Conservation (phyloP, 2,329 filamentous ascomycete genomes). For the Ascomycota sp. region DNA sequence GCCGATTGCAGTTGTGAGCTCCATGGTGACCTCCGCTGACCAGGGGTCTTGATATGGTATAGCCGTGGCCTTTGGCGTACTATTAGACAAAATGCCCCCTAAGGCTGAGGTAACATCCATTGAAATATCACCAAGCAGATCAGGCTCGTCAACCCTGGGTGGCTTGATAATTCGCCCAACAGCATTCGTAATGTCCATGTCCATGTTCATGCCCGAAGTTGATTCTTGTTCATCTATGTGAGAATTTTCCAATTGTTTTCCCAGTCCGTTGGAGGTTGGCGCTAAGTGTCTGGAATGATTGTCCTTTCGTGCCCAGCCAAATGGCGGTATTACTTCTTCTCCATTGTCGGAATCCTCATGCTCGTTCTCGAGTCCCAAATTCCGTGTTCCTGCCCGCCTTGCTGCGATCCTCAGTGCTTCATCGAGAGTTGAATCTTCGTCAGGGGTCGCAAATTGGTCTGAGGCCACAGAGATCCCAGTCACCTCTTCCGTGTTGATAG, state of each 20-base stretch:
- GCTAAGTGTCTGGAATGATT: constrained; percentile 10
- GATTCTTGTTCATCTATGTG: no score
- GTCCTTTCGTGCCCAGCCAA: constrained; percentile 47
- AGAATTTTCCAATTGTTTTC: no score
- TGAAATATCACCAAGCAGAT: constrained; percentile 47
- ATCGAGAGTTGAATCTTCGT: constrained; percentile 47
- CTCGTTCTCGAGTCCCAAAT: constrained; percentile 25
- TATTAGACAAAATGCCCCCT: constrained; percentile 47
- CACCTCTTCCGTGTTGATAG: constrained; percentile 55
- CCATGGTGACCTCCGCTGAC: constrained; percentile 38
- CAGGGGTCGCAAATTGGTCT: constrained; percentile 34
- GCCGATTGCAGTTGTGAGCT: constrained; percentile 60
- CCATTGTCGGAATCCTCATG: constrained; percentile 35
- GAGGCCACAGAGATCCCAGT: constrained; percentile 46
- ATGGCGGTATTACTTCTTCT: constrained; percentile 53
- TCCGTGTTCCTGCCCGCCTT: constrained; percentile 50
- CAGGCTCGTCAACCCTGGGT: constrained; percentile 18
- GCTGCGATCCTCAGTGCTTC: constrained; percentile 56
- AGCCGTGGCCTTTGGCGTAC: neutral
- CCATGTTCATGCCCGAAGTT: constrained; percentile 11
- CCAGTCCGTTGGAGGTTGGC: no score
- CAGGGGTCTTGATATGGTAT: constrained; percentile 8
- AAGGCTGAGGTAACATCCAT: constrained; percentile 83
- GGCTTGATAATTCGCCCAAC: constrained; percentile 30
- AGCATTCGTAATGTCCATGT: constrained; percentile 30